Conservation (phyloP, 768 basidiomycete species). For the Coprinopsis sp. region DNA sequence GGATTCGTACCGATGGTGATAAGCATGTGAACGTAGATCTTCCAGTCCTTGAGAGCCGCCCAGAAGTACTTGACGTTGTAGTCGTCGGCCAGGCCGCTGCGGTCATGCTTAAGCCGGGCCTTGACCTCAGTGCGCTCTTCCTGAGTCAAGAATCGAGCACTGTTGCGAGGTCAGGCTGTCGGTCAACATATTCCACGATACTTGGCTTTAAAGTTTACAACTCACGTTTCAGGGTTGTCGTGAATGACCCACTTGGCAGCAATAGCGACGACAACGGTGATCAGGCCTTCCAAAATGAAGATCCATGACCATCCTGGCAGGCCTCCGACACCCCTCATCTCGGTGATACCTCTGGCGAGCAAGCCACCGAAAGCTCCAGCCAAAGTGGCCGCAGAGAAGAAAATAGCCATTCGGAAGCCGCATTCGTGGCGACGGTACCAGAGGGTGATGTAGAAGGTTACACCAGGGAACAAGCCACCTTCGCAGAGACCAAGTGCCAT, state of each 20-base stretch:
- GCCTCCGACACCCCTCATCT: constrained; percentile 22
- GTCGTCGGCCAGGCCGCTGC: constrained; percentile 24
- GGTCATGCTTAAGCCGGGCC: constrained; percentile 23
- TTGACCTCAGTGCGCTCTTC: constrained; percentile 25
- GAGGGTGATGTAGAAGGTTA: constrained; percentile 27
- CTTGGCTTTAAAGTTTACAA: not conserved
- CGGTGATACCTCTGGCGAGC: constrained; percentile 25
- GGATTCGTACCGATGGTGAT: constrained; percentile 24
- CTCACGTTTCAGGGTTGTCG: constrained; percentile 27
- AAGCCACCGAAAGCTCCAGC: constrained; percentile 31
- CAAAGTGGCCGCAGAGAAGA: constrained; percentile 29
- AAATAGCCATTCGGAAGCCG: constrained; percentile 28
- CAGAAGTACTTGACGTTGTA: constrained; percentile 23
- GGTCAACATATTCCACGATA: not conserved
- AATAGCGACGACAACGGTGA: constrained; percentile 22
- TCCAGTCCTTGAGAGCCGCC: constrained; percentile 28
- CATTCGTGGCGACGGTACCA: constrained; percentile 30
- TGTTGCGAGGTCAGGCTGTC: constrained; percentile 4
- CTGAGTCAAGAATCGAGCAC: constrained; percentile 25
- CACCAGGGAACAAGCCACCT: constrained; percentile 28
- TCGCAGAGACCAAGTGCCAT: constrained; percentile 28
- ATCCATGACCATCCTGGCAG: constrained; percentile 30
- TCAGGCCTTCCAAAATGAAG: constrained; percentile 28
- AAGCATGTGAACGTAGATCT: constrained; percentile 30
- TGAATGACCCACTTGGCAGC: constrained; percentile 25